phyloP scores from a whole-genome alignment of 495 filamentous ascomycete genomes.

The Penicillium bovifimosum region DNA sequence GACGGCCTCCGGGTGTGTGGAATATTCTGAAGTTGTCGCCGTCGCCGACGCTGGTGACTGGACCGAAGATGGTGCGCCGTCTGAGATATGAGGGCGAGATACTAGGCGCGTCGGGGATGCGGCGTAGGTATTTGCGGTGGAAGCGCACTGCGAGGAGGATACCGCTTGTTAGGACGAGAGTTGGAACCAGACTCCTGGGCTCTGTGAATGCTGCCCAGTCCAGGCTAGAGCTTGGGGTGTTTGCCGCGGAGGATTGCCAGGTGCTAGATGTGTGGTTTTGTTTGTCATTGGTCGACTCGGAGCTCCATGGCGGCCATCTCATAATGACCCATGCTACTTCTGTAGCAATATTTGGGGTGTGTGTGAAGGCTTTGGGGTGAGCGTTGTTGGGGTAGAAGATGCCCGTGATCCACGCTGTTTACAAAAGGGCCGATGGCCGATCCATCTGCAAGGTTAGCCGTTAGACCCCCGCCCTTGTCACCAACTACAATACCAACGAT shows the following conservation, averaged over 20 bases:
- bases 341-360: neutral
- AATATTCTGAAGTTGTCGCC: conserved; percentile 91
- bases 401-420: no score
- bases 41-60: conserved; percentile 91
- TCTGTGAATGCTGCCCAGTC: conserved; percentile 67
- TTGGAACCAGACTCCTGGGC: conserved; percentile 59
- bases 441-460: neutral
- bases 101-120: conserved; percentile 66
- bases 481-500: no score
- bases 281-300: conserved; percentile 33
- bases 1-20: conserved; percentile 84
- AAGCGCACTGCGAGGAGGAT: conserved; percentile 55
- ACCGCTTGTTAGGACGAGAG: conserved; percentile 61
- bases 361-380: conserved; percentile 9
- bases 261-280: conserved; percentile 13
- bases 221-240: conserved; percentile 15
- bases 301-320: conserved; percentile 51
- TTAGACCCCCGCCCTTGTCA: no score
- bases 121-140: conserved; percentile 61
- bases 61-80: conserved; percentile 68
- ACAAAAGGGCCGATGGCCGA: neutral
- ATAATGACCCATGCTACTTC: conserved; percentile 38
- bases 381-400: conserved; percentile 7
- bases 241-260: conserved; percentile 11
- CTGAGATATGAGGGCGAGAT: conserved; percentile 66